phyloP scores from a whole-genome alignment of 176 grass and related monocot species.

The Aegilops sharonensis region DNA sequence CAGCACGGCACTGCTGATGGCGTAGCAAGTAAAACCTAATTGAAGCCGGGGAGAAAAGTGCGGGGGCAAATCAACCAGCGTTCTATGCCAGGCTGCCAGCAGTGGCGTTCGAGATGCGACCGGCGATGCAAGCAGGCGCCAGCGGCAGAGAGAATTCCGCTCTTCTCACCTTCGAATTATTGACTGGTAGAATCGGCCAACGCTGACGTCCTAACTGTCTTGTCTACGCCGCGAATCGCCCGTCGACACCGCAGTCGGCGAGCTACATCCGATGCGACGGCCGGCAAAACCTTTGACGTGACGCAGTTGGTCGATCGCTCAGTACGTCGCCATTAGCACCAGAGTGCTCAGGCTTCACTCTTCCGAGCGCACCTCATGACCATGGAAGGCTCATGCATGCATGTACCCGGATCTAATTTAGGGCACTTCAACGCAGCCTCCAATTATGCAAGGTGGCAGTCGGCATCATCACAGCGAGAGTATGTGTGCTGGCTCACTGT shows the following conservation, averaged over 20 bases:
- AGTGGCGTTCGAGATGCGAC: conserved; percentile 22
- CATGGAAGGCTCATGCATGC: neutral
- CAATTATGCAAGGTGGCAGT: neutral
- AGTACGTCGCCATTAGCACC: neutral
- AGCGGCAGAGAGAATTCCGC: neutral
- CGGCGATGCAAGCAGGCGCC: neutral
- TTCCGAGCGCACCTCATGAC: neutral
- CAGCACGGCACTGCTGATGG: neutral
- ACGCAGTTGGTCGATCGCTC: neutral
- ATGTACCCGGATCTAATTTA: neutral
- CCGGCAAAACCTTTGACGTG: neutral
- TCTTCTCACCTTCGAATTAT: neutral
- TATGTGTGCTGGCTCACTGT: neutral
- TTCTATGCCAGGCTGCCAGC: conserved; percentile 1
- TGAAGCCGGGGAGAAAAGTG: neutral
- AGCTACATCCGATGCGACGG: neutral
- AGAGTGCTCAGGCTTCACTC: neutral
- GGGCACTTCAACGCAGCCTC: neutral
- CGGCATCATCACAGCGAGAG: neutral
- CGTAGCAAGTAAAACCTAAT: neutral
- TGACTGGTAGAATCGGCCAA: neutral
- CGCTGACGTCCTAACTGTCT: neutral
- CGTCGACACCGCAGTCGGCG: neutral
- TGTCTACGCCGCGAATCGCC: neutral
- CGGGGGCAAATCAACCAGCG: neutral